phyloP scores from a whole-genome alignment of 83 land plant species.

The Picea engelmannii region DNA sequence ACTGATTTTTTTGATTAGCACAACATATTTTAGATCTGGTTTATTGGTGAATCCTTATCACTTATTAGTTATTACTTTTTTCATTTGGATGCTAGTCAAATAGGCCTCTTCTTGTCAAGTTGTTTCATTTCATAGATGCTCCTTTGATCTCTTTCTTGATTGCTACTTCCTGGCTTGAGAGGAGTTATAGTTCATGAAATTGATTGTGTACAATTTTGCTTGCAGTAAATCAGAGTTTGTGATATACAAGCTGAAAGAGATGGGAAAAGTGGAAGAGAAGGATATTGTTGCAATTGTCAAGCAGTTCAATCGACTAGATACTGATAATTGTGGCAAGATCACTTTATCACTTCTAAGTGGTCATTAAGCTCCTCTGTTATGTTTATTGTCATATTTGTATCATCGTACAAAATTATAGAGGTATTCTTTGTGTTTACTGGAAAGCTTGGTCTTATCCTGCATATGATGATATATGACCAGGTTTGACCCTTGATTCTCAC shows the following conservation, averaged over 20 bases:
- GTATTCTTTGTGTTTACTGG: neutral
- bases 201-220: neutral
- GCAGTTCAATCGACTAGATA: conserved; percentile 77
- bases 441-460: conserved; percentile 4
- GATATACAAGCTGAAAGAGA: conserved; percentile 82
- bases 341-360: conserved; percentile 51
- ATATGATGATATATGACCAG: neutral
- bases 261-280: conserved; percentile 73
- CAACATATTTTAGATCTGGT: no score
- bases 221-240: conserved; percentile 89
- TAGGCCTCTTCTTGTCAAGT: neutral
- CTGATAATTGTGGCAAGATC: conserved; percentile 68
- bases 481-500: neutral
- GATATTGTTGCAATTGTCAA: conserved; percentile 63
- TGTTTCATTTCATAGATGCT: no score
- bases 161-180: neutral
- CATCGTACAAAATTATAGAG: neutral
- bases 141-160: neutral
- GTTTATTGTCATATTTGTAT: neutral
- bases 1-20: no score
- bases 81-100: neutral
- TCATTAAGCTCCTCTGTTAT: neutral
- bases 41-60: no score
- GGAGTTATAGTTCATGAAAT: neutral
- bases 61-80: neutral